Conservation (phyloP, 495 filamentous ascomycete genomes). For the Penicillium tannophilum region DNA sequence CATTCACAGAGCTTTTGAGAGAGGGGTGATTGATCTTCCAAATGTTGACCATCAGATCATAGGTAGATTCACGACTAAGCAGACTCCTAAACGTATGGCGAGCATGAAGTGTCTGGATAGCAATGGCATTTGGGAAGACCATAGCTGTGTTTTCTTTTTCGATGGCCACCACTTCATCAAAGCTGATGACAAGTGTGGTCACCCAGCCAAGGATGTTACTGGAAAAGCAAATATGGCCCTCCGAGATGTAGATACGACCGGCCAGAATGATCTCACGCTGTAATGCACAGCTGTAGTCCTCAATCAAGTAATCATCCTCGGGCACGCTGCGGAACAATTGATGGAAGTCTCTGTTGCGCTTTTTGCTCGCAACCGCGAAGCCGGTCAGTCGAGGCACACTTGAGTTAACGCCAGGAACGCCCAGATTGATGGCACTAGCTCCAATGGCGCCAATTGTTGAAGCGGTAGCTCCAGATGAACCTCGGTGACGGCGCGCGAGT, state of each 20-base stretch:
- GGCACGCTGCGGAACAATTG: constrained; percentile 92
- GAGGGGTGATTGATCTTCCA: constrained; percentile 96
- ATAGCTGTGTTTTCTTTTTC: constrained; percentile 96
- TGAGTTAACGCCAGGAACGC: constrained; percentile 57
- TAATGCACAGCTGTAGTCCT: constrained; percentile 96
- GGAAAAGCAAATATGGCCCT: constrained; percentile 97
- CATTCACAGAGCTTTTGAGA: constrained; percentile 84
- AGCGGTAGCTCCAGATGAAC: constrained; percentile 82
- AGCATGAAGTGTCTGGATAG: constrained; percentile 93
- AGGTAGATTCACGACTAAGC: constrained; percentile 90
- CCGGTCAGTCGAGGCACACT: constrained; percentile 81
- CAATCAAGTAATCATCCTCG: constrained; percentile 96
- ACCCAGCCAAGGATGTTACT: constrained; percentile 99
- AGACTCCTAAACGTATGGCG: constrained; percentile 96
- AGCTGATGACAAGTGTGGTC: constrained; percentile 94
- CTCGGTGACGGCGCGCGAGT: constrained; percentile 72
- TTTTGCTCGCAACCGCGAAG: constrained; percentile 94
- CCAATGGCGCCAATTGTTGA: constrained; percentile 71
- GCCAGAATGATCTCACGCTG: constrained; percentile 96
- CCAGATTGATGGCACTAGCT: constrained; percentile 64
- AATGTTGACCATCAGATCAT: constrained; percentile 94
- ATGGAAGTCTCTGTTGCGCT: constrained; percentile 95
- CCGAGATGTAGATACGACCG: constrained; percentile 92
- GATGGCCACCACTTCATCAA: constrained; percentile 94
- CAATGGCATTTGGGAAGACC: constrained; percentile 96